A percentile compares a stretch with the other conserved stretches of the same genome.
Conservation (phyloP, 2,329 filamentous ascomycete species). For the Fusarium proliferatum region DNA sequence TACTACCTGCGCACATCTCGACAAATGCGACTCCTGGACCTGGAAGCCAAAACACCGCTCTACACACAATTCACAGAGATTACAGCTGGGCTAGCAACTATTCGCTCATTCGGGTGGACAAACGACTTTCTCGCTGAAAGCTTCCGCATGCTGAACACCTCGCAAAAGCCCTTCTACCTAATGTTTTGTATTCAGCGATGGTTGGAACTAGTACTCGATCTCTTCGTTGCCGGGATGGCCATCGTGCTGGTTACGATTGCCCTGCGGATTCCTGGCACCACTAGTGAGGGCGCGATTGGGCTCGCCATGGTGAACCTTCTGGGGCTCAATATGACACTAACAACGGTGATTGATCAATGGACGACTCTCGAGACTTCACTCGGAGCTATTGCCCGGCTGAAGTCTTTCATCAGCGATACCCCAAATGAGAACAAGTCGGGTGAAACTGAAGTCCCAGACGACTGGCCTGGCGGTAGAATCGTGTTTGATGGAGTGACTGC, state of each 20-base stretch:
- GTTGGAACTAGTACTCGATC: constrained; percentile 60
- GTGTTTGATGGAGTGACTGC: constrained; percentile 44
- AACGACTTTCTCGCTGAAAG: constrained; percentile 50
- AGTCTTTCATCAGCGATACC: constrained; percentile 45
- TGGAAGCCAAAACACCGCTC: constrained; percentile 61
- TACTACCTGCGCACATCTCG: constrained; percentile 64
- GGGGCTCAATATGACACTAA: constrained; percentile 46
- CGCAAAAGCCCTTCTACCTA: constrained; percentile 62
- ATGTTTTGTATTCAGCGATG: constrained; percentile 62
- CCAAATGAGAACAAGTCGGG: constrained; percentile 43
- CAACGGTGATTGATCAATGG: constrained; percentile 49
- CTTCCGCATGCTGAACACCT: constrained; percentile 52
- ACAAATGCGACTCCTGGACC: constrained; percentile 62
- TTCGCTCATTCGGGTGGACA: constrained; percentile 63
- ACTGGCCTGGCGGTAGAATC: constrained; percentile 48
- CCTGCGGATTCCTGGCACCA: constrained; percentile 43
- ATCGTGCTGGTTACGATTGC: constrained; percentile 59
- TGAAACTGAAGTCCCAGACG: background rate
- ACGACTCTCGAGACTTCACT: constrained; percentile 52
- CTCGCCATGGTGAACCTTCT: constrained; percentile 46
- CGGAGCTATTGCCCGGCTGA: constrained; percentile 51
- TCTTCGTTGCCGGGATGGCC: constrained; percentile 60
- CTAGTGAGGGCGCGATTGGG: constrained; percentile 48
- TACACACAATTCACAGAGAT: constrained; percentile 64
- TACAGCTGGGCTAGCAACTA: constrained; percentile 58